These are phyloP conservation scores for Logfia minima DNA, from an alignment of 129 eudicot genomes.

Conservation along the genomic window DNA sequence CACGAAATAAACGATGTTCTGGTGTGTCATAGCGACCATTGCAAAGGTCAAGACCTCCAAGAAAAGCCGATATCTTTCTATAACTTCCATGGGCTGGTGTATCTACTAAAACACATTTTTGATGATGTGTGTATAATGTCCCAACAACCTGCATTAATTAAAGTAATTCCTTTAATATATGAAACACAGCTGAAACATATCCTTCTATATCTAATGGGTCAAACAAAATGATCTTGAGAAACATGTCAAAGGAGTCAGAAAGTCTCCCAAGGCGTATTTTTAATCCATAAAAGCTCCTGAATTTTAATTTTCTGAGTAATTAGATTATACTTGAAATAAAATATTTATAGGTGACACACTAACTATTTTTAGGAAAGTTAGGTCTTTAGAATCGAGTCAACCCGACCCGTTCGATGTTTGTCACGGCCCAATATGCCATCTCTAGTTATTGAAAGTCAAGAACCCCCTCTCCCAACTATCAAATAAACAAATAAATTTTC, in stretches of 20 bases:
- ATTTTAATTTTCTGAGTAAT: no score
- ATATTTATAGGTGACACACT: no score
- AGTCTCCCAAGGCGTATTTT: no score
- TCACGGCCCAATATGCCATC: not conserved
- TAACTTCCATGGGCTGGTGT: constrained; percentile 60
- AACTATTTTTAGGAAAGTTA: no score
- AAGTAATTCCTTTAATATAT: not conserved
- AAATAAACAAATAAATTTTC: constrained; percentile 7
- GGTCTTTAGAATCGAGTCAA: no score
- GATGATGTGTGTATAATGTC: constrained; percentile 73
- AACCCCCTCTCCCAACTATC: not conserved
- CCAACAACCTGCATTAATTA: constrained; percentile 61
- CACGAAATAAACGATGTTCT: constrained; percentile 59
- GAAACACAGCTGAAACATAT: not conserved
- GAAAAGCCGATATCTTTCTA: constrained; percentile 62
- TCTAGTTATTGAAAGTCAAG: not conserved
- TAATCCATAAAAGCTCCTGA: no score
- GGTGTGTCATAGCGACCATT: constrained; percentile 86
- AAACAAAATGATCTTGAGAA: not conserved
- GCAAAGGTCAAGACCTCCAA: constrained; percentile 77
- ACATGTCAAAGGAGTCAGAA: not conserved
- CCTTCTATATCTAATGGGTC: no score
- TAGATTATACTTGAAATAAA: no score
- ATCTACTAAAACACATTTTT: constrained; percentile 76
- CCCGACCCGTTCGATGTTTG: not conserved